A percentile compares a stretch with the other conserved stretches of the same genome.
Evolutionary conservation across 2,329 filamentous ascomycete genomes (phyloP).

Genomic region (Xylaria sp.): DNA sequence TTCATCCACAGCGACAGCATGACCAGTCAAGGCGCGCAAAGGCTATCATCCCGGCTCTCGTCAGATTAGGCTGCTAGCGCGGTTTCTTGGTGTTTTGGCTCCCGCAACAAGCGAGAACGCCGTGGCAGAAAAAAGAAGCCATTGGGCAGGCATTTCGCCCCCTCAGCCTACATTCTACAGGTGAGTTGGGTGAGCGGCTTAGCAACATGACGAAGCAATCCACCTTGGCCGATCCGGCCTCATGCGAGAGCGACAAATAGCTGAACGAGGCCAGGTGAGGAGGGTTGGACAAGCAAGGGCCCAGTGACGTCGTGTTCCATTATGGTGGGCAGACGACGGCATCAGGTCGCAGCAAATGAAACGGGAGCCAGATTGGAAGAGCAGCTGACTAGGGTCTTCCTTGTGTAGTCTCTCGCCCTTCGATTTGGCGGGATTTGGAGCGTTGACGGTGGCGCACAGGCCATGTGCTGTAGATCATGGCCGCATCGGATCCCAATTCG

Average conservation of each 20-base stretch:
- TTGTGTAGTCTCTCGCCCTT: constrained; percentile 3
- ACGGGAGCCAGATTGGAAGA: constrained; percentile 7
- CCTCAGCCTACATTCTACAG: neutral
- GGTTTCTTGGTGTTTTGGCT: constrained; percentile 7
- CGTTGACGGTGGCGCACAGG: constrained; percentile 13
- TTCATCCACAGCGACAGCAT: constrained; percentile 38
- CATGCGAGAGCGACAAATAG: constrained; percentile 6
- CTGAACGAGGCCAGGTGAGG: constrained; percentile 1
- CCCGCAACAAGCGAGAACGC: constrained; percentile 12
- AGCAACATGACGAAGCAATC: constrained; percentile 10
- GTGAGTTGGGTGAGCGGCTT: constrained; percentile 1
- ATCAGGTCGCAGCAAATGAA: constrained; percentile 34
- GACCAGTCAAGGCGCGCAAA: constrained; percentile 33
- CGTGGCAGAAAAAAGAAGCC: constrained; percentile 21
- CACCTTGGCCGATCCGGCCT: constrained; percentile 13
- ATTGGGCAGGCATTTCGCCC: constrained; percentile 21
- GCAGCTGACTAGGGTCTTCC: constrained; percentile 29
- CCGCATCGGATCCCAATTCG: constrained; percentile 31
- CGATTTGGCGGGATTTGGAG: neutral
- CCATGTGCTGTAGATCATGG: constrained; percentile 30
- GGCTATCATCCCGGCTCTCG: constrained; percentile 22
- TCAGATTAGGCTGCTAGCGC: constrained; percentile 28
- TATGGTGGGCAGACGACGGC: constrained; percentile 35
- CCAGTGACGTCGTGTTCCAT: constrained; percentile 34
- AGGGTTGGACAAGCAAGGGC: constrained; percentile 32